These are phyloP conservation scores for Fusarium nisikadoi DNA, from an alignment of 2,329 filamentous ascomycete genomes.

Conservation along the genomic window DNA sequence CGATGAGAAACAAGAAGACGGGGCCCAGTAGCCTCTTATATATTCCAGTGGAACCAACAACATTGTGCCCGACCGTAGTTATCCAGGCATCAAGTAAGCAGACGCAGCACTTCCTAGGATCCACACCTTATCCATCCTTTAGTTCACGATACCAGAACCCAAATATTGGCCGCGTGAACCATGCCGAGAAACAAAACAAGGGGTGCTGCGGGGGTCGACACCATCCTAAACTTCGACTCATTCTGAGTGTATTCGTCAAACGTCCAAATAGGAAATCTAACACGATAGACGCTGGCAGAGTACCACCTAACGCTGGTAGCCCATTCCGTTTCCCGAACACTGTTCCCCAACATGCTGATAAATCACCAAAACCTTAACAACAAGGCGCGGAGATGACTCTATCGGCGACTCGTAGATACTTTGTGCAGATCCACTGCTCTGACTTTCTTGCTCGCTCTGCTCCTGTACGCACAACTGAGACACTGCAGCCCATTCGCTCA, in stretches of 20 bases:
- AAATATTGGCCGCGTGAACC: slow-evolving; percentile 19
- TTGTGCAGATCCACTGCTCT: slow-evolving; percentile 24
- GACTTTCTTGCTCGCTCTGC: not conserved
- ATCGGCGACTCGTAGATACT: slow-evolving; percentile 8
- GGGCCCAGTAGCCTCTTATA: slow-evolving; percentile 30
- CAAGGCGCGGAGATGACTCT: slow-evolving; percentile 14
- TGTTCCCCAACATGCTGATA: slow-evolving; percentile 16
- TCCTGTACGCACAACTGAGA: slow-evolving; percentile 7
- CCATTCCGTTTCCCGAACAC: not conserved
- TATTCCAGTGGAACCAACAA: slow-evolving; percentile 6
- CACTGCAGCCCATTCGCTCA: slow-evolving; percentile 4
- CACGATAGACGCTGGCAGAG: not conserved
- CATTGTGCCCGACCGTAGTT: not conserved
- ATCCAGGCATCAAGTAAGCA: slow-evolving; percentile 13
- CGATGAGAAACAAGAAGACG: not conserved
- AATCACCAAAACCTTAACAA: slow-evolving; percentile 4
- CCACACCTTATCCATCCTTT: slow-evolving; percentile 17
- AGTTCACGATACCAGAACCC: slow-evolving; percentile 20
- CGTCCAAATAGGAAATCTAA: slow-evolving; percentile 1
- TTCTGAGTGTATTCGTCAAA: slow-evolving; percentile 10
- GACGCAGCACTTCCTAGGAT: slow-evolving; percentile 10
- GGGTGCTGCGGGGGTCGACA: slow-evolving; percentile 15
- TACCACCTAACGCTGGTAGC: not conserved
- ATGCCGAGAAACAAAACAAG: slow-evolving; percentile 27
- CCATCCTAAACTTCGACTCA: slow-evolving; percentile 23